These are phyloP conservation scores for Wallacemonas collosoma DNA, from an alignment of 208 protist species.

Conservation along the genomic window DNA sequence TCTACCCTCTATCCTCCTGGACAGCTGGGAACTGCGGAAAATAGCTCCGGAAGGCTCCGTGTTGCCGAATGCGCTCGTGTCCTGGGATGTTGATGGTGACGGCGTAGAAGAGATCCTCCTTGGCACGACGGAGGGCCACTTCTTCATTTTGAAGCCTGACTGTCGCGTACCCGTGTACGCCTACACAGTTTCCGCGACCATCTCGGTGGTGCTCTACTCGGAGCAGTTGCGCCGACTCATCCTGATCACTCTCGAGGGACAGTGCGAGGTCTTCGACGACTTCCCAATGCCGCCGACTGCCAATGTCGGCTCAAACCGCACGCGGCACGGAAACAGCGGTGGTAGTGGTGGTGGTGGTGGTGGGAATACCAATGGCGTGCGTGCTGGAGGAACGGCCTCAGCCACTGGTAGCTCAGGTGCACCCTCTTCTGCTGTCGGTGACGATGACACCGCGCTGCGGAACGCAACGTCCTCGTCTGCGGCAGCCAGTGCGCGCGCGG, in stretches of 20 bases:
- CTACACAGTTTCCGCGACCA: slow-evolving; percentile 71
- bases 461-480: neutral
- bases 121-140: slow-evolving; percentile 81
- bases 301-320: neutral
- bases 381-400: too few relatives aligned
- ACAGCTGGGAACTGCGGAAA: slow-evolving; percentile 89
- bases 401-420: neutral
- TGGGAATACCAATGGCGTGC: neutral
- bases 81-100: slow-evolving; percentile 81
- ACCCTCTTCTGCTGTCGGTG: neutral
- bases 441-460: neutral
- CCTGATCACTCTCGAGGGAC: slow-evolving; percentile 84
- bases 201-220: slow-evolving; percentile 84
- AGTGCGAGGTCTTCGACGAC: slow-evolving; percentile 81
- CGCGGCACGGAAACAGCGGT: too few relatives aligned
- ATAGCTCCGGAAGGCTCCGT: slow-evolving; percentile 79
- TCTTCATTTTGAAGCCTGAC: slow-evolving; percentile 79
- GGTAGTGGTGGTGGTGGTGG: neutral
- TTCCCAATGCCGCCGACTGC: slow-evolving; percentile 38
- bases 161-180: slow-evolving; percentile 62
- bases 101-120: slow-evolving; percentile 82
- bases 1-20: slow-evolving; percentile 65
- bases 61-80: slow-evolving; percentile 75
- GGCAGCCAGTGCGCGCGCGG: slow-evolving; percentile 6
- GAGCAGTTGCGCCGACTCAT: slow-evolving; percentile 46